Conservation (phyloP, 345 rosid species). For the Rhodamnia rubescens region DNA sequence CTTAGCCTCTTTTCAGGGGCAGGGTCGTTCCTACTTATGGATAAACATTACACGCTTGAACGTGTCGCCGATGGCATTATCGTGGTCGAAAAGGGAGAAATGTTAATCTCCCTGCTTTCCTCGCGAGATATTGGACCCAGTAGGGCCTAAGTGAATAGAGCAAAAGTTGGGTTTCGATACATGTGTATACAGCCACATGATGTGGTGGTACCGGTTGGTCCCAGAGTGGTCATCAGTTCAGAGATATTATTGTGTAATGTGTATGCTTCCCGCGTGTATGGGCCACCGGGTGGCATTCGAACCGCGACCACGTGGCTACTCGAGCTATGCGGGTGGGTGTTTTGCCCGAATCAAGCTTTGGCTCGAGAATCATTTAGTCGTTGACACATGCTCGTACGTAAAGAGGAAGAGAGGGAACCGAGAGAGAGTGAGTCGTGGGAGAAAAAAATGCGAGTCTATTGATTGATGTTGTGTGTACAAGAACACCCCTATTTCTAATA, state of each 20-base stretch:
- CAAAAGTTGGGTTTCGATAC: neutral
- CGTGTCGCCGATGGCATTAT: neutral
- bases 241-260: neutral
- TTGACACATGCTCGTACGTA: too few species aligned
- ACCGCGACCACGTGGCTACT: too few species aligned
- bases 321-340: too few species aligned
- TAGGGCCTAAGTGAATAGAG: neutral
- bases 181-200: neutral
- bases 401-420: too few species aligned
- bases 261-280: neutral
- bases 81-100: neutral
- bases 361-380: too few species aligned
- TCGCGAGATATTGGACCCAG: neutral
- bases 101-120: neutral
- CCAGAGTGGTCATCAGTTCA: neutral
- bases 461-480: too few species aligned
- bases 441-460: too few species aligned
- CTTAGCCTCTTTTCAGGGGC: neutral
- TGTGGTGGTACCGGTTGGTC: neutral
- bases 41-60: neutral
- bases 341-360: too few species aligned
- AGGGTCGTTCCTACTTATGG: neutral
- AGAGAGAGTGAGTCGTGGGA: too few species aligned
- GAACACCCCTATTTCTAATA: too few species aligned
- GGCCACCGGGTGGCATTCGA: too few species aligned